Evolutionary conservation across 2,329 filamentous ascomycete species (phyloP).

Genomic region (Alternaria gaisen): DNA sequence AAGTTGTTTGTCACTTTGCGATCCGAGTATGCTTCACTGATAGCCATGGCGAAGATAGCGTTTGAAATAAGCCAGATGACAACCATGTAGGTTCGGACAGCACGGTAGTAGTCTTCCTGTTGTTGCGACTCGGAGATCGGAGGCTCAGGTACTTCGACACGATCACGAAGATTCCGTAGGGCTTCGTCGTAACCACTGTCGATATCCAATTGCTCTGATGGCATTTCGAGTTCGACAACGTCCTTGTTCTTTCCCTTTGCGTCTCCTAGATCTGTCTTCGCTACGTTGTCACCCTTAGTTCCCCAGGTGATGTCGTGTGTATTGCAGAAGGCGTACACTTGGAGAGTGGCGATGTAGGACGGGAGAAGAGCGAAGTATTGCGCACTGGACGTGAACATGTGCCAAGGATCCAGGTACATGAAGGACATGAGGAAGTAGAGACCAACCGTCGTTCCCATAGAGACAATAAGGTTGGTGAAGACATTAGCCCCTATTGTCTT

Average conservation of each 20-base stretch:
- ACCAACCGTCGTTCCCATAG: slow-evolving; percentile 85
- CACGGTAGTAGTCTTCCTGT: slow-evolving; percentile 99
- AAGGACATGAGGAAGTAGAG: slow-evolving; percentile 97
- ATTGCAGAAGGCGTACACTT: slow-evolving; percentile 99
- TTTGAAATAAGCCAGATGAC: slow-evolving; percentile 93
- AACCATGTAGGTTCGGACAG: slow-evolving; percentile 97
- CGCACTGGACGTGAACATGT: slow-evolving; percentile 91
- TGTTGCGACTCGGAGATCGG: slow-evolving; percentile 76
- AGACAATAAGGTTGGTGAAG: slow-evolving; percentile 94
- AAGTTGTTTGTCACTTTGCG: slow-evolving; percentile 80
- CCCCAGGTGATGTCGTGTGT: slow-evolving; percentile 99
- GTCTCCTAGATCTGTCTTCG: slow-evolving; percentile 89
- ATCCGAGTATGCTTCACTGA: slow-evolving; percentile 83
- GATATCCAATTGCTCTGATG: slow-evolving; percentile 95
- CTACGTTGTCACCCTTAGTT: slow-evolving; percentile 96
- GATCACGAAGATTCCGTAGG: slow-evolving; percentile 91
- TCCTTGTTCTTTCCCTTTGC: slow-evolving; percentile 77
- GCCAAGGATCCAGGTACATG: slow-evolving; percentile 97
- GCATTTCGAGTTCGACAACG: slow-evolving; percentile 96
- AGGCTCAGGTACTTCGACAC: slow-evolving; percentile 78
- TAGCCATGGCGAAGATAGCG: slow-evolving; percentile 89
- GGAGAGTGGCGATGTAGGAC: slow-evolving; percentile 93
- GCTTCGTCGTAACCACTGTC: slow-evolving; percentile 98
- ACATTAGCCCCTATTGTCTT: slow-evolving; percentile 81
- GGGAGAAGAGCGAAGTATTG: slow-evolving; percentile 96